Percentiles rank a stretch among this genome's conserved stretches.
phyloP scores from a whole-genome alignment of 2,329 filamentous ascomycete genomes.

The Drechslerella dactyloides region DNA sequence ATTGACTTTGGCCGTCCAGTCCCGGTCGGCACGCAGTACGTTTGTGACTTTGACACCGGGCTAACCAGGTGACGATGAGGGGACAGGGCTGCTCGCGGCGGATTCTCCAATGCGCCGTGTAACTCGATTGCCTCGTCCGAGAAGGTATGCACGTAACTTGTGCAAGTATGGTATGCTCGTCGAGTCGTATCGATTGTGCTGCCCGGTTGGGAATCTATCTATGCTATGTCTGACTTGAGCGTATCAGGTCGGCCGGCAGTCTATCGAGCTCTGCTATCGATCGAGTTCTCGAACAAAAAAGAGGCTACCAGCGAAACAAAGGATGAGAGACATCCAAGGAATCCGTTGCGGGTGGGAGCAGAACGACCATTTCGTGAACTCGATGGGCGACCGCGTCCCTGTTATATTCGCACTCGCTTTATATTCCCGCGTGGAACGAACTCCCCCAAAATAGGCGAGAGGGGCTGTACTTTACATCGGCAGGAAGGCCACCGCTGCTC shows the following conservation, averaged over 20 bases:
- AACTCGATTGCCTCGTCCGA: no score
- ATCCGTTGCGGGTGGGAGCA: slow-evolving; percentile 10
- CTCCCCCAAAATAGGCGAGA: slow-evolving; percentile 51
- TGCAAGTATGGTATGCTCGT: no score
- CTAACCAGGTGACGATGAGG: no score
- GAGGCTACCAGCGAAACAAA: slow-evolving; percentile 21
- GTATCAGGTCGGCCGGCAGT: slow-evolving; percentile 2
- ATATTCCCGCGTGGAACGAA: slow-evolving; percentile 51
- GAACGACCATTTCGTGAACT: not conserved
- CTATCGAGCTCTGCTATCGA: not conserved
- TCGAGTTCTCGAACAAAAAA: not conserved
- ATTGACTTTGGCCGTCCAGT: no score
- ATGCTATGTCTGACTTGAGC: not conserved
- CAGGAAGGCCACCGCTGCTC: slow-evolving; percentile 17
- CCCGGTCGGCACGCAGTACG: no score
- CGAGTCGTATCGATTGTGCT: slow-evolving; percentile 6
- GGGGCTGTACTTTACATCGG: slow-evolving; percentile 39
- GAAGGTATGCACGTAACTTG: no score
- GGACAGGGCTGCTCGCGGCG: no score
- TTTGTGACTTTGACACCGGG: no score
- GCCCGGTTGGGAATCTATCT: not conserved
- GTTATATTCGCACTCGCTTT: slow-evolving; percentile 44
- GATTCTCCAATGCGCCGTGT: no score
- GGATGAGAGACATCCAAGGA: slow-evolving; percentile 25
- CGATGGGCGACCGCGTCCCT: slow-evolving; percentile 25